Conservation (phyloP, 208 protist species). For the Giardia muris region DNA sequence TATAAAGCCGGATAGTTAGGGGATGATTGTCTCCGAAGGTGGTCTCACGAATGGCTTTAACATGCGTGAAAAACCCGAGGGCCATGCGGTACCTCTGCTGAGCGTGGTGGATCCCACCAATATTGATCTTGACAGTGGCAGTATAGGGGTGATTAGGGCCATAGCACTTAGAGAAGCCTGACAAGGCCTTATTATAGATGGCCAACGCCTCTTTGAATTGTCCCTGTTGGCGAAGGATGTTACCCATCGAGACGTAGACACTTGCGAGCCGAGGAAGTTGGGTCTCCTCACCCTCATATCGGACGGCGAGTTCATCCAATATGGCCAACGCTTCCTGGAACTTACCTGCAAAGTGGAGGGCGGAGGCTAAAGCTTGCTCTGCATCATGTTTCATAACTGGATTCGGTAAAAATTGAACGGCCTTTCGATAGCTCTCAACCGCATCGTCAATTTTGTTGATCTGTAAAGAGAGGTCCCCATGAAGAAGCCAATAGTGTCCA, state of each 20-base stretch:
- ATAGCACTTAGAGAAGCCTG: neutral
- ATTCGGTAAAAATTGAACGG: neutral
- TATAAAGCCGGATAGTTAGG: neutral
- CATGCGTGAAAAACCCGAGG: neutral
- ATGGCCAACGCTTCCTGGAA: neutral
- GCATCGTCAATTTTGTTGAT: neutral
- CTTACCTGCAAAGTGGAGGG: neutral
- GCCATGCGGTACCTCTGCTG: neutral
- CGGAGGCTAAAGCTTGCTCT: neutral
- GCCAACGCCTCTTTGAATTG: neutral
- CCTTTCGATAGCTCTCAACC: neutral
- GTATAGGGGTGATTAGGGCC: neutral
- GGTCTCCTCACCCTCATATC: neutral
- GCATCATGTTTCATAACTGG: neutral
- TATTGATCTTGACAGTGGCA: constrained; percentile 1
- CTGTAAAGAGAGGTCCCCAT: neutral
- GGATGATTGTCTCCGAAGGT: neutral
- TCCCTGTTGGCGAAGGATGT: neutral
- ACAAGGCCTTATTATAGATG: neutral
- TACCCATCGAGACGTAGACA: neutral
- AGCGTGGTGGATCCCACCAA: neutral
- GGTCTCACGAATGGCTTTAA: neutral
- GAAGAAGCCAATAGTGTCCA: neutral
- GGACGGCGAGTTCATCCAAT: neutral
- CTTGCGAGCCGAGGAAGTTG: neutral